Evolutionary conservation across 495 filamentous ascomycete species (phyloP).

Genomic region (Terfezia boudieri): DNA sequence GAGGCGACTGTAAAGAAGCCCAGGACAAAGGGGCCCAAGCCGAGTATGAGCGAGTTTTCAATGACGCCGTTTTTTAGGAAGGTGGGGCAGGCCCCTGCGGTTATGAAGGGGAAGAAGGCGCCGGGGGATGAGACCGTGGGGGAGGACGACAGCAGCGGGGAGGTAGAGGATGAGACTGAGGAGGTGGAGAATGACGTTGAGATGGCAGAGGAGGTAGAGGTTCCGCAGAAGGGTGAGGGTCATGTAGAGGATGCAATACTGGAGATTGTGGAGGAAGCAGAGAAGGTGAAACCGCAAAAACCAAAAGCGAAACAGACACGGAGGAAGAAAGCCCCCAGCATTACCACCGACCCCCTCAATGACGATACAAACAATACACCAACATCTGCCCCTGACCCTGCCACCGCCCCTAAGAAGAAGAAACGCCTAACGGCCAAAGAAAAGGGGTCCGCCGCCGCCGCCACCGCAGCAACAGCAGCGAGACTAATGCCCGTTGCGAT

Average conservation of each 20-base stretch:
- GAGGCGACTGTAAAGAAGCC: constrained; percentile 9
- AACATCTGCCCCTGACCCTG: neutral
- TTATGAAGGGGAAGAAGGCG: constrained; percentile 7
- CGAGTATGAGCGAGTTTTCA: constrained; percentile 7
- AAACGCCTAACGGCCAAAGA: neutral
- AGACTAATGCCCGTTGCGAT: constrained; percentile 5
- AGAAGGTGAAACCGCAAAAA: neutral
- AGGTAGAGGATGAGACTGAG: constrained; percentile 11
- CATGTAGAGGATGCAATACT: neutral
- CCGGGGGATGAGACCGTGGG: constrained; percentile 9
- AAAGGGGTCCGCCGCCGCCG: neutral
- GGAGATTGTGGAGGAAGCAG: neutral
- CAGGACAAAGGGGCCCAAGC: constrained; percentile 2
- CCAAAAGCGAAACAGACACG: neutral
- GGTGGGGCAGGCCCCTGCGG: constrained; percentile 6
- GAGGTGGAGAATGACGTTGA: constrained; percentile 5
- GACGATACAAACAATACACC: too few species aligned
- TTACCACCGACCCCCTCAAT: neutral
- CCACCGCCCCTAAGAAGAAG: constrained; percentile 2
- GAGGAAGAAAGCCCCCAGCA: neutral
- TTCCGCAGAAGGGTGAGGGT: neutral
- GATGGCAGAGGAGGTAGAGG: constrained; percentile 14
- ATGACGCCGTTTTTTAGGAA: constrained; percentile 16
- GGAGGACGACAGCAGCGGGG: constrained; percentile 4
- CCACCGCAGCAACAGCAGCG: neutral